Conservation (phyloP, 352 stramenopile genomes). For the Globisporangium iwayamae region DNA sequence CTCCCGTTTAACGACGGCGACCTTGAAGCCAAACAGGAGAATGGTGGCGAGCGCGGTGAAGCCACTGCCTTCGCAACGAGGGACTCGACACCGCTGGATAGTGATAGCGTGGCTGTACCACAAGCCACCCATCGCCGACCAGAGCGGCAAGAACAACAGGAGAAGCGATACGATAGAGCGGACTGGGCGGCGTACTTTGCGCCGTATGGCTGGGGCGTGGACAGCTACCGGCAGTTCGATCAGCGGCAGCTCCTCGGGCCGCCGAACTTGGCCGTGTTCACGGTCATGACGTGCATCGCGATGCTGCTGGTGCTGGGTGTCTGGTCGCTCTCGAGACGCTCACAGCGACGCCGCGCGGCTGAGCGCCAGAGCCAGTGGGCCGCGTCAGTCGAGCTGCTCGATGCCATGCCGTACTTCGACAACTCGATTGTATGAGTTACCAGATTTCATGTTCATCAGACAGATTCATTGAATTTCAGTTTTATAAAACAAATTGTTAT, state of each 20-base stretch:
- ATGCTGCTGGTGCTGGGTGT: conserved; percentile 5
- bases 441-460: neutral
- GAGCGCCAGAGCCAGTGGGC: conserved; percentile 15
- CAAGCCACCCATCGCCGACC: neutral
- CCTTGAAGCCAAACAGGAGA: neutral
- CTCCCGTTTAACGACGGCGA: conserved; percentile 1
- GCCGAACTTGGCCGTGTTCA: conserved; percentile 7
- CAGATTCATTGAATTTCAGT: too few relatives aligned
- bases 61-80: neutral
- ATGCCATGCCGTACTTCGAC: conserved; percentile 7
- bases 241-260: conserved; percentile 4
- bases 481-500: neutral
- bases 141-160: neutral
- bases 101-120: neutral
- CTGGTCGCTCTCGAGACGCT: conserved; percentile 4
- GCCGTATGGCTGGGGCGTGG: neutral
- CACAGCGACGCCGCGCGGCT: neutral
- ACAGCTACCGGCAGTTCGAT: conserved; percentile 3
- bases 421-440: neutral
- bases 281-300: neutral
- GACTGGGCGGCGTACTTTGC: conserved; percentile 9
- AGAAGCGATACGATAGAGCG: neutral
- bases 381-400: conserved; percentile 11
- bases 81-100: neutral
- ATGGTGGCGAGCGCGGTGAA: too few relatives aligned